Evolutionary conservation across 306 rosid genomes (phyloP).

Genomic region (Lablab purpureus): DNA sequence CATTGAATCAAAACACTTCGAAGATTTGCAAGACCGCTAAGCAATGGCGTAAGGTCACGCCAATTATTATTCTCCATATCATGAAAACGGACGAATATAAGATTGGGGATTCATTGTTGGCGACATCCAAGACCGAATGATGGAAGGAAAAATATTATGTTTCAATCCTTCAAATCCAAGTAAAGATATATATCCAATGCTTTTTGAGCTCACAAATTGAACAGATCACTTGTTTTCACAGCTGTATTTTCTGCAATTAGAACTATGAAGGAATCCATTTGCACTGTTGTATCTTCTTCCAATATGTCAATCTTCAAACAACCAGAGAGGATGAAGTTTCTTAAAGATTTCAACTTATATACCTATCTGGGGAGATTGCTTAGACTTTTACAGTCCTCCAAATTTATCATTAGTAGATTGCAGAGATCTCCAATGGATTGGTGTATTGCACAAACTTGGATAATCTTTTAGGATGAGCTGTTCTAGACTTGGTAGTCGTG

Average conservation of each 20-base stretch:
- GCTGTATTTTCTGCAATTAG: conserved; percentile 51
- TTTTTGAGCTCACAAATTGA: conserved; percentile 14
- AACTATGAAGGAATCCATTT: conserved; percentile 49
- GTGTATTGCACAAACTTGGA: conserved; percentile 37
- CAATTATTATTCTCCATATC: neutral
- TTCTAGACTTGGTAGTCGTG: conserved; percentile 37
- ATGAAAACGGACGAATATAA: too few relatives aligned
- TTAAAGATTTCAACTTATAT: too few relatives aligned
- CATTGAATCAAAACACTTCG: neutral
- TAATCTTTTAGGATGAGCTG: conserved; percentile 33
- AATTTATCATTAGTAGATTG: neutral
- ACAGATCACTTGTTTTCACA: conserved; percentile 36
- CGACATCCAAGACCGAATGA: conserved; percentile 45
- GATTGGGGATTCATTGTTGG: conserved; percentile 4
- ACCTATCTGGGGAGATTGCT: too few relatives aligned
- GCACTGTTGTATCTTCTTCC: too few relatives aligned
- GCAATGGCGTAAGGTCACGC: neutral
- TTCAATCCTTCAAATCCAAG: conserved; percentile 45
- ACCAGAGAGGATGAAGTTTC: too few relatives aligned
- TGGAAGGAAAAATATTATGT: conserved; percentile 36
- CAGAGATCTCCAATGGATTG: conserved; percentile 40
- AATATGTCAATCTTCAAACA: too few relatives aligned
- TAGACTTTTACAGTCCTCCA: too few relatives aligned
- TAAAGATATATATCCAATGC: conserved; percentile 41
- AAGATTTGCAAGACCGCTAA: neutral